Evolutionary conservation across 441 rosid genomes (phyloP).

Genomic region (Syzygium malaccense): DNA sequence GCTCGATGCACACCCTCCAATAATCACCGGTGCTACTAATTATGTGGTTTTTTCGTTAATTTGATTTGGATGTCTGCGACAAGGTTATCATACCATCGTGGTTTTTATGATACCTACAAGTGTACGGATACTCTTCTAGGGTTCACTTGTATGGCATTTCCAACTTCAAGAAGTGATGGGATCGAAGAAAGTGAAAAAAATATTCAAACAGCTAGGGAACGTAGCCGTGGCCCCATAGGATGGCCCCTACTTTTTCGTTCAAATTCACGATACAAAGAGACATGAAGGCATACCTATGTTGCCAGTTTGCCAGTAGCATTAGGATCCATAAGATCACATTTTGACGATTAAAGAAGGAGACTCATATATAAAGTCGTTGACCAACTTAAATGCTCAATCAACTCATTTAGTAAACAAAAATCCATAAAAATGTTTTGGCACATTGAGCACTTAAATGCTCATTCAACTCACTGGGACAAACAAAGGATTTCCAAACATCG

Average conservation of each 20-base stretch:
- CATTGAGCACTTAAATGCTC: not conserved
- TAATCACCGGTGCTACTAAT: not conserved
- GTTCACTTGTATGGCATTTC: not conserved
- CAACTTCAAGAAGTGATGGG: not conserved
- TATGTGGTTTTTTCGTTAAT: not conserved
- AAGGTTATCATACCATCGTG: not conserved
- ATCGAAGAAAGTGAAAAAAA: not conserved
- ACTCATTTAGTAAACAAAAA: not conserved
- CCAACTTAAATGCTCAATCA: not conserved
- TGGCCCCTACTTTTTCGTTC: not conserved
- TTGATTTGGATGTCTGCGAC: not conserved
- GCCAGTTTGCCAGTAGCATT: not conserved
- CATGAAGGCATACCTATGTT: not conserved
- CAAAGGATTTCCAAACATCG: not conserved
- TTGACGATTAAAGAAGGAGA: not conserved
- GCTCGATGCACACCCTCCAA: not conserved
- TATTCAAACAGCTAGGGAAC: not conserved
- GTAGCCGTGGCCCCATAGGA: not conserved
- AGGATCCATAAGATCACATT: not conserved
- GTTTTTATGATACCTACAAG: not conserved
- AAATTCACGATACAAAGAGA: not conserved
- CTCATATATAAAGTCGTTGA: not conserved
- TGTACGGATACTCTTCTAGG: not conserved
- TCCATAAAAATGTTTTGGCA: not conserved
- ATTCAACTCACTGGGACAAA: not conserved